A percentile compares a stretch with the other conserved stretches of the same genome.
Evolutionary conservation across 306 rosid genomes (phyloP).

Genomic region (Quillaja saponaria): DNA sequence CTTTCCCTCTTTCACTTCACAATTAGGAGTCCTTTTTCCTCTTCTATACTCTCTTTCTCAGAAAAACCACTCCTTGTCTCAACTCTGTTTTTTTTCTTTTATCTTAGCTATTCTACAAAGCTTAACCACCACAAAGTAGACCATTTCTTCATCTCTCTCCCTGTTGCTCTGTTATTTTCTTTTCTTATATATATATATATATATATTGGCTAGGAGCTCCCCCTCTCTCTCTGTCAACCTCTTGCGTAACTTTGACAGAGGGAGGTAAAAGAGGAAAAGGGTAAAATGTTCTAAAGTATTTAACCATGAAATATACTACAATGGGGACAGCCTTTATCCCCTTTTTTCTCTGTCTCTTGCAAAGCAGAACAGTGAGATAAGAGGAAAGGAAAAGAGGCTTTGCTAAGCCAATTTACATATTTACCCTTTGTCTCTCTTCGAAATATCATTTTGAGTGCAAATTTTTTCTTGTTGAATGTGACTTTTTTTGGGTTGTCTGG

Average conservation of each 20-base stretch:
- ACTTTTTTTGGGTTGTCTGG: constrained; percentile 19
- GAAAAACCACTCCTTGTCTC: constrained; percentile 44
- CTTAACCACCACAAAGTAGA: constrained; percentile 34
- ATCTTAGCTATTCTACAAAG: constrained; percentile 27
- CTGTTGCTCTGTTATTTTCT: neutral
- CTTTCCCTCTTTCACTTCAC: constrained; percentile 27
- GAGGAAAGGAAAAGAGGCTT: neutral
- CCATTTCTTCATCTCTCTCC: constrained; percentile 25
- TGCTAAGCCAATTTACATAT: constrained; percentile 4
- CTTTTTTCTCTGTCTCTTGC: constrained; percentile 36
- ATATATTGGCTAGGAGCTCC: neutral
- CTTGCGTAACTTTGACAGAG: constrained; percentile 38
- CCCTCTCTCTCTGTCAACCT: constrained; percentile 18
- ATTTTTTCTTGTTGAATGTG: no score
- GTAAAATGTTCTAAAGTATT: constrained; percentile 4
- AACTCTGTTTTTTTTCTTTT: constrained; percentile 22
- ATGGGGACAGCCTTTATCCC: constrained; percentile 51
- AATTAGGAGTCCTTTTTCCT: constrained; percentile 1
- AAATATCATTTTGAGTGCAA: neutral
- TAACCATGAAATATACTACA: constrained; percentile 31
- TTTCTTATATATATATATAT: no score
- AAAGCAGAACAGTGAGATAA: constrained; percentile 13
- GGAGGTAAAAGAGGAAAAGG: constrained; percentile 16
- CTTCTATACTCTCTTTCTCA: constrained; percentile 7
- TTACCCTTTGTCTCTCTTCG: constrained; percentile 21